Conservation (phyloP, 192 early-diverging fungal genomes). For the Endogone sp. region DNA sequence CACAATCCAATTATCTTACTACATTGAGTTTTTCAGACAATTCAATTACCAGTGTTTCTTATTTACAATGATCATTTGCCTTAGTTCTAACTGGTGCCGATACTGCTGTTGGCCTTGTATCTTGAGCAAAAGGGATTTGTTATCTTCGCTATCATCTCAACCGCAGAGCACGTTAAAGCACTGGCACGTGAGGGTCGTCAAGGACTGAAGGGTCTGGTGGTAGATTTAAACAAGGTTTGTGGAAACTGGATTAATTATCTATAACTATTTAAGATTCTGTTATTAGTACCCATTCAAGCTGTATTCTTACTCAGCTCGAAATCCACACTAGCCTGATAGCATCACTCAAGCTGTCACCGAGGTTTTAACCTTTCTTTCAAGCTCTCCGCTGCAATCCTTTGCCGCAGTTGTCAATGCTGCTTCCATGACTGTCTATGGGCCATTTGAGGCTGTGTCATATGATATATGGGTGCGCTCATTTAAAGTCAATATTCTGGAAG, state of each 20-base stretch:
- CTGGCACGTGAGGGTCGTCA: constrained; percentile 12
- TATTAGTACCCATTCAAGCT: too few species aligned
- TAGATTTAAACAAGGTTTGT: constrained; percentile 20
- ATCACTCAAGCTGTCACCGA: not conserved
- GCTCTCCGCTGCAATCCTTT: constrained; percentile 1
- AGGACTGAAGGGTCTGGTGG: constrained; percentile 20
- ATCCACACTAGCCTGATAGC: not conserved
- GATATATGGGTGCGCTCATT: constrained; percentile 18
- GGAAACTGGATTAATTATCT: not conserved
- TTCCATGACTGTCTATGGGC: not conserved
- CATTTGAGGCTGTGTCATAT: constrained; percentile 24
- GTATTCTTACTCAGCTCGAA: too few species aligned
- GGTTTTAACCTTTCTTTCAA: not conserved
- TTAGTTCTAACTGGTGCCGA: not conserved
- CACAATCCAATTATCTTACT: not conserved
- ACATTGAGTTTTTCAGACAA: not conserved
- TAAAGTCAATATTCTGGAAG: constrained; percentile 21
- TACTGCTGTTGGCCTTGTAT: not conserved
- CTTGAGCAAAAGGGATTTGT: constrained; percentile 25
- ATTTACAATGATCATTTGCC: not conserved
- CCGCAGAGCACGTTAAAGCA: constrained; percentile 8
- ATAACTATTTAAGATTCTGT: too few species aligned
- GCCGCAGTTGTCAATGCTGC: constrained; percentile 26
- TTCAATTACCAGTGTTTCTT: not conserved
- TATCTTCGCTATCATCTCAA: constrained; percentile 25